These are phyloP conservation scores for Komagataella ulmi DNA, from an alignment of 805 yeast genomes.

Conservation along the genomic window DNA sequence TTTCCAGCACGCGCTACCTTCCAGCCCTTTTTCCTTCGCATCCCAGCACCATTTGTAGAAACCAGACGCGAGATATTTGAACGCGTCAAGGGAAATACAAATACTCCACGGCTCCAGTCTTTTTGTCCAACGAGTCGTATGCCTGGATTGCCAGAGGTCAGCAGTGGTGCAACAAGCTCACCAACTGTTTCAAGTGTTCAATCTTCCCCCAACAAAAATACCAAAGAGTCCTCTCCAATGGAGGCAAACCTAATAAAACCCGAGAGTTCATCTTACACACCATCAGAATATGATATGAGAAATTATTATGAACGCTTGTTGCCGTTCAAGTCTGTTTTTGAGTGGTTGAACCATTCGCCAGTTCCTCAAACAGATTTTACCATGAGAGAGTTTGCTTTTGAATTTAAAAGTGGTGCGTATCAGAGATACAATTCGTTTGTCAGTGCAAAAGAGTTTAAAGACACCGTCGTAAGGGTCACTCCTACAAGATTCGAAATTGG, in stretches of 20 bases:
- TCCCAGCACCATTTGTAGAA: not conserved
- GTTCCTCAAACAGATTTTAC: slow-evolving; percentile 65
- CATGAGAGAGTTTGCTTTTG: slow-evolving; percentile 89
- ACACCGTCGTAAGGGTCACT: slow-evolving; percentile 55
- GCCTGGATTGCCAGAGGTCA: not conserved
- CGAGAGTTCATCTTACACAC: slow-evolving; percentile 10
- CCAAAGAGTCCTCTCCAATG: not conserved
- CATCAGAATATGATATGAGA: slow-evolving; percentile 50
- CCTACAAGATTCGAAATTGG: slow-evolving; percentile 95
- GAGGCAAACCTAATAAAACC: not conserved
- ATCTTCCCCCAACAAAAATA: not conserved
- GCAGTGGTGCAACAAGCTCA: not conserved
- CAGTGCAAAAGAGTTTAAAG: slow-evolving; percentile 58
- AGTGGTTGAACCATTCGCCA: slow-evolving; percentile 83
- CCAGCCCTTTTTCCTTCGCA: not conserved
- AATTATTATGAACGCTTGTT: slow-evolving; percentile 57
- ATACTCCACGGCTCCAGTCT: not conserved
- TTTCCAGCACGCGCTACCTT: too few relatives aligned
- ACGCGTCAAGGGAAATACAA: not conserved
- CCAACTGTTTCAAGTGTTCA: not conserved
- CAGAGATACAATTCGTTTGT: slow-evolving; percentile 76
- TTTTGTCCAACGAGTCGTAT: not conserved
- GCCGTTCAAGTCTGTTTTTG: slow-evolving; percentile 71
- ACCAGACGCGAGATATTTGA: not conserved
- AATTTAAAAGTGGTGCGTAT: slow-evolving; percentile 76